A percentile compares a stretch with the other conserved stretches of the same genome.
These are phyloP conservation scores for Coelastrella sp. DNA, from an alignment of 139 green algal genomes.

Conservation along the genomic window DNA sequence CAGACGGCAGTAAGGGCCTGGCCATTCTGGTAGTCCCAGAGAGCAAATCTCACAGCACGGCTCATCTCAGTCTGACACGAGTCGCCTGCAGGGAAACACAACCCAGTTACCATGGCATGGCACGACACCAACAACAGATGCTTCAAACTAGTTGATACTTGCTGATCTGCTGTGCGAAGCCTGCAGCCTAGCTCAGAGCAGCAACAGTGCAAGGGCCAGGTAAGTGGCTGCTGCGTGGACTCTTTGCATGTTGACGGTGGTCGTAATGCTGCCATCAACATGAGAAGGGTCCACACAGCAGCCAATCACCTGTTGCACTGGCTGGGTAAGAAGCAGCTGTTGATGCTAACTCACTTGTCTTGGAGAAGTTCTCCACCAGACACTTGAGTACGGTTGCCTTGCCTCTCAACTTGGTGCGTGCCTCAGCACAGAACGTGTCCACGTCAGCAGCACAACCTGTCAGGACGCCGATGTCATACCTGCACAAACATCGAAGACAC, in stretches of 20 bases:
- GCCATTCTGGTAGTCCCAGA: slow-evolving; percentile 85
- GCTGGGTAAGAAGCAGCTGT: too few relatives aligned
- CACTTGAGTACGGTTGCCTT: slow-evolving; percentile 83
- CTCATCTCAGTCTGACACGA: slow-evolving; percentile 68
- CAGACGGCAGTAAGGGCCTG: slow-evolving; percentile 75
- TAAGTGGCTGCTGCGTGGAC: too few relatives aligned
- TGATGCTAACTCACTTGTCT: neutral
- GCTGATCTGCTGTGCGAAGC: too few relatives aligned
- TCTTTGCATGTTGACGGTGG: too few relatives aligned
- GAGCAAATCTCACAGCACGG: slow-evolving; percentile 80
- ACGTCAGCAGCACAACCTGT: slow-evolving; percentile 66
- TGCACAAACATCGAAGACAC: neutral
- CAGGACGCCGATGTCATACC: slow-evolving; percentile 65
- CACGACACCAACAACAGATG: too few relatives aligned
- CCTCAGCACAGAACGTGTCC: slow-evolving; percentile 65
- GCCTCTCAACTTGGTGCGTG: slow-evolving; percentile 64
- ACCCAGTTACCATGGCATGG: neutral
- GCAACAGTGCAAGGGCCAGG: too few relatives aligned
- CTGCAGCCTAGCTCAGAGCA: too few relatives aligned
- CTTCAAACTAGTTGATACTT: too few relatives aligned
- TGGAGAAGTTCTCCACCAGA: slow-evolving; percentile 67
- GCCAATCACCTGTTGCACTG: too few relatives aligned
- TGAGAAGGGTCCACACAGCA: too few relatives aligned
- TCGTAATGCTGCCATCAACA: too few relatives aligned
- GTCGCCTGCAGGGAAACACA: neutral